Percentiles rank a stretch among this genome's conserved stretches.
phyloP scores from a whole-genome alignment of 106 monocot species.

The Acanthochlamys bracteata region DNA sequence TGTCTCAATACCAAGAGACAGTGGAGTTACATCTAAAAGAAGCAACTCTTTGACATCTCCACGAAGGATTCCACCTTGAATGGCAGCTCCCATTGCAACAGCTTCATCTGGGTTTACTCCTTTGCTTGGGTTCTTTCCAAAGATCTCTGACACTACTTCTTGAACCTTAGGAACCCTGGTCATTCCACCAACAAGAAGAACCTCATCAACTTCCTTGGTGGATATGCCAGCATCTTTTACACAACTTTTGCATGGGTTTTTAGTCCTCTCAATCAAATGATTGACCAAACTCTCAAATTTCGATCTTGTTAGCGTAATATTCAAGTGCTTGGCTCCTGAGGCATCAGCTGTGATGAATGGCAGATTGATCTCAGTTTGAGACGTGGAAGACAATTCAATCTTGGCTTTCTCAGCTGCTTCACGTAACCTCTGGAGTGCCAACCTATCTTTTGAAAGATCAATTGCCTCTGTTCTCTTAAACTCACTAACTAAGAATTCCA shows the following conservation, averaged over 20 bases:
- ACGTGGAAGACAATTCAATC: slow-evolving; percentile 39
- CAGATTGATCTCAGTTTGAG: slow-evolving; percentile 41
- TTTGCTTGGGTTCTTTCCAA: slow-evolving; percentile 14
- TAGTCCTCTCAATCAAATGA: slow-evolving; percentile 39
- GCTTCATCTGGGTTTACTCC: slow-evolving; percentile 15
- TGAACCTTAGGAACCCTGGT: slow-evolving; percentile 51
- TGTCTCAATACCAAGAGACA: slow-evolving; percentile 13
- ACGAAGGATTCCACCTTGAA: slow-evolving; percentile 14
- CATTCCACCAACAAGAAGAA: slow-evolving; percentile 67
- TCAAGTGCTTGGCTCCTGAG: slow-evolving; percentile 44
- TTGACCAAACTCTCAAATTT: slow-evolving; percentile 48
- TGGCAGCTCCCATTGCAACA: slow-evolving; percentile 15
- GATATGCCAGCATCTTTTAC: slow-evolving; percentile 49
- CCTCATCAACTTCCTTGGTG: slow-evolving; percentile 47
- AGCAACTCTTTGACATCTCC: slow-evolving; percentile 12
- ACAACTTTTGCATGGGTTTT: slow-evolving; percentile 39
- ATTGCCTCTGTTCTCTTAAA: slow-evolving; percentile 40
- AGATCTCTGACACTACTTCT: slow-evolving; percentile 11
- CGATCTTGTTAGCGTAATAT: slow-evolving; percentile 47
- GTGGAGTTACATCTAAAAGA: slow-evolving; percentile 10
- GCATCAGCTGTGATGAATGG: slow-evolving; percentile 52
- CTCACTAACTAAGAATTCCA: slow-evolving; percentile 29
- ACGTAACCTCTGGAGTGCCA: slow-evolving; percentile 32
- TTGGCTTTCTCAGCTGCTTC: slow-evolving; percentile 45
- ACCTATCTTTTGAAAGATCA: slow-evolving; percentile 29